Base-by-base conservation (phyloP, 306 rosid genomes). In the Lathyrus aphaca region DNA sequence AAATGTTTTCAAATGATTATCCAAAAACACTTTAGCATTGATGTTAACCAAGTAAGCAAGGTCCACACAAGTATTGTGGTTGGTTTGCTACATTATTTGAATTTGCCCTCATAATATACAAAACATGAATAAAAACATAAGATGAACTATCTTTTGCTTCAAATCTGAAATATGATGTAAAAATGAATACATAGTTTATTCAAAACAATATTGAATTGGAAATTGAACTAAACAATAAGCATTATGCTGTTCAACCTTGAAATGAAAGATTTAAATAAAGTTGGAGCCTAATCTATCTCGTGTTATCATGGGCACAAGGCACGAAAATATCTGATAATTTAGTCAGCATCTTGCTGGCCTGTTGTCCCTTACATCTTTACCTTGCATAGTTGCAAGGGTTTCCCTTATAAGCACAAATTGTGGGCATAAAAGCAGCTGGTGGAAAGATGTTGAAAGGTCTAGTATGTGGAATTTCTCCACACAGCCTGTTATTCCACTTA, bases 381-480 rank as follows among this genome's bases (percentile, higher is more conserved):
- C 82, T 80, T 88, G 43, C 99, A 94, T 16, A 92, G 92, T n/a
- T 80, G 85, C 85, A 94, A 74, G 9, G 97, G 99, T 62, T 85
- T 88, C 64, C 97, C 99, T 51, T 97, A 94, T 32, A 94, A 78
- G 77, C 99, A 94, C 60, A 80, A 71, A 73, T 94, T 94, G 80
- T 94, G 96, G 17, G 93, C 88, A 58, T 94, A 94, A 73, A 94
- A 73, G 99, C 95, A 69, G 73, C 88, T 61, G 88, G 51, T 10
- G 89, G 97, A 71, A 94, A 94, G 71, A 88, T 67, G 69, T 91
- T 91, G 57, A 87, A 75, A 38, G 97, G 99, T 74, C 90, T 83
- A 17, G 80, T 85, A 78, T 94, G 96, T 30, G 97, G 96, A 70
- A 91, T 94, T 83, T 83, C 89, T 17, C 97, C 99, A 59, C 97